Base-by-base conservation (phyloP, 306 rosid genomes). In the Cicer bijugum region DNA sequence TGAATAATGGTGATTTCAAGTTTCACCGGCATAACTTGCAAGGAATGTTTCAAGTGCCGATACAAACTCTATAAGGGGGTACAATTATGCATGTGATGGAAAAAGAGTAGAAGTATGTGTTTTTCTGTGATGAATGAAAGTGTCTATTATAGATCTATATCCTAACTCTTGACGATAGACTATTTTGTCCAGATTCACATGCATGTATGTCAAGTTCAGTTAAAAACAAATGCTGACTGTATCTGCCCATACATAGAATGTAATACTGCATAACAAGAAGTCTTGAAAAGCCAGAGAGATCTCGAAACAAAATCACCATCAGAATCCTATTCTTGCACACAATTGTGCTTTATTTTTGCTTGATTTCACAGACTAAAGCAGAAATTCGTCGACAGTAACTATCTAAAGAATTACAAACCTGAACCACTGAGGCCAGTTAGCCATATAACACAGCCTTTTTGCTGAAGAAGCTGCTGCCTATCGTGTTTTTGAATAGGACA, bases 371-470 rank as follows among this genome's bases (percentile, higher is more conserved):
- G 66, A 43, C 68, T 33, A 70, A 79, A 77, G 62, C 47, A 67
- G 15, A 51, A 63, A 61, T 71, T 9, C 58, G 3, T 42, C 16
- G 28, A 63, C 69, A 55, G 52, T 46, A 63, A 12, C 50, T 8
- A 70, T 45, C 12, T 14, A 48, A 63, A 64, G 63, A 57, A 64
- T 42, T 62, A 82, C 96, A 76, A 86, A 94, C 97, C 99, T 89
- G 99, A 94, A 78, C 99, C 99, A 78, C 99, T 91, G 71, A 94
- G 96, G 75, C 99, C 99, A 37, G 99, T 94, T 68, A 94, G 82
- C 99, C 99, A 94, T 77, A 94, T 82, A 82, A 88, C 99, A 81
- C 99, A 94, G 56, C 99, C 99, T 75, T 80, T 94, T 75, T 94
- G 99, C 87, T 87, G 84, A 80, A 89, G 96, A 43, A 94, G 83